Conservation (phyloP, 257 asterid species). For the Solanum pinnatisectum region DNA sequence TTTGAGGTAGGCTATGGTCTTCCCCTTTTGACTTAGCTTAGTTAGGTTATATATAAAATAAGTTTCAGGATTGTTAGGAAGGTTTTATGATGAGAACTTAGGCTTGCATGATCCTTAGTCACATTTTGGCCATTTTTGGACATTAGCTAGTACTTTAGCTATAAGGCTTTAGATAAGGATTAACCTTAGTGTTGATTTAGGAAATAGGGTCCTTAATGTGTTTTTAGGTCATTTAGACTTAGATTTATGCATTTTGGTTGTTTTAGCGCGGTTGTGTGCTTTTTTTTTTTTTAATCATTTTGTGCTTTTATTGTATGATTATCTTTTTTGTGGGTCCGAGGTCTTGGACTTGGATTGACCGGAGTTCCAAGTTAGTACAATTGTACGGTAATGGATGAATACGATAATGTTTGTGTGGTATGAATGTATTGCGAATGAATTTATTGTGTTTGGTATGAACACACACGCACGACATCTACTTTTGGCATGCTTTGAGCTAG, state of each 20-base stretch:
- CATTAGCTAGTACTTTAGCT: not conserved
- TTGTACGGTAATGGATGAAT: not conserved
- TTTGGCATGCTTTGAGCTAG: not conserved
- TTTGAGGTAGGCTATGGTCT: too few relatives aligned
- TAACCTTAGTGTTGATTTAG: not conserved
- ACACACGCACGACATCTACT: not conserved
- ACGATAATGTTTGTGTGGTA: not conserved
- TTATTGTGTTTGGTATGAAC: not conserved
- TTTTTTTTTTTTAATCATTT: too few relatives aligned
- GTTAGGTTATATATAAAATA: not conserved
- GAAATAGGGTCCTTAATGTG: not conserved
- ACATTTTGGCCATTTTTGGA: not conserved
- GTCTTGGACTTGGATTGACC: not conserved
- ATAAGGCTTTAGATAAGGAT: not conserved
- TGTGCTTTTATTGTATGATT: too few relatives aligned
- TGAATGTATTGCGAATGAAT: not conserved
- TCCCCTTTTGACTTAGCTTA: not conserved
- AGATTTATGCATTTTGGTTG: not conserved
- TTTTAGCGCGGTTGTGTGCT: not conserved
- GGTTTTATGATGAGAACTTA: not conserved
- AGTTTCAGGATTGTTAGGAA: not conserved
- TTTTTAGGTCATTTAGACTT: too few relatives aligned
- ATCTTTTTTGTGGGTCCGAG: not conserved
- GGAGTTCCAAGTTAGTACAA: not conserved
- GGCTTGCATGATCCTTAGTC: not conserved